A percentile compares a stretch with the other conserved stretches of the same genome.
phyloP scores from a whole-genome alignment of 441 rosid genomes.

The Populus trichocarpa region DNA sequence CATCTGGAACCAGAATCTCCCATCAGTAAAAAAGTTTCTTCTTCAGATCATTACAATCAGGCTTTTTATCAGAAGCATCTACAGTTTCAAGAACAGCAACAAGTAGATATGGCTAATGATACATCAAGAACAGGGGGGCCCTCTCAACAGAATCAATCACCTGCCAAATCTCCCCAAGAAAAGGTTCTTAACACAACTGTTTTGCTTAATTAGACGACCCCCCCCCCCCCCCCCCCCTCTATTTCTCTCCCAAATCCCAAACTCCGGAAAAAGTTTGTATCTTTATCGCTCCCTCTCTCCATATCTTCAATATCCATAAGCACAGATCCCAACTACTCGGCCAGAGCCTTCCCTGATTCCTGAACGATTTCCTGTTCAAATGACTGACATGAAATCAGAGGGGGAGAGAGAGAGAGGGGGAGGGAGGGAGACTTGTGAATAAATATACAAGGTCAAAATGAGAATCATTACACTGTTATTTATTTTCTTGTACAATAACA shows the following conservation, averaged over 20 bases:
- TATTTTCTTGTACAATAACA: conserved; percentile 12
- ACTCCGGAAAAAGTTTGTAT: conserved; percentile 39
- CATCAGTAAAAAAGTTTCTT: conserved; percentile 53
- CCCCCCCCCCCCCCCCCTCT: too few species aligned
- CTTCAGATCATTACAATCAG: conserved; percentile 36
- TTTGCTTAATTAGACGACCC: conserved; percentile 7
- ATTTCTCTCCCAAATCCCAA: conserved; percentile 27
- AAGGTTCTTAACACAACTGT: conserved; percentile 52
- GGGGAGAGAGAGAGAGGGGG: conserved; percentile 1
- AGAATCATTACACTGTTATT: conserved; percentile 40
- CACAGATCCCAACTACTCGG: conserved; percentile 58
- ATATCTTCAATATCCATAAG: conserved; percentile 23
- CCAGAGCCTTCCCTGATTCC: conserved; percentile 32
- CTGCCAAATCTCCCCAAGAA: conserved; percentile 62
- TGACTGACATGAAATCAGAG: conserved; percentile 40
- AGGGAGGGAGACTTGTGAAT: conserved; percentile 7
- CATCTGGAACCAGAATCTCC: conserved; percentile 82
- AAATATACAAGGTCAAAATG: conserved; percentile 21
- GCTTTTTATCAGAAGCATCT: conserved; percentile 38
- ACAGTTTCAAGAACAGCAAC: conserved; percentile 35
- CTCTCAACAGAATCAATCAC: conserved; percentile 42
- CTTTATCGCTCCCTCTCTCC: conserved; percentile 23
- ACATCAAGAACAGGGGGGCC: conserved; percentile 40
- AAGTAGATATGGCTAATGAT: conserved; percentile 54
- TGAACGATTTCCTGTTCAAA: conserved; percentile 44